Percentiles rank a stretch among this genome's conserved stretches.
phyloP scores from a whole-genome alignment of 306 rosid genomes.

The Corylus heterophylla region DNA sequence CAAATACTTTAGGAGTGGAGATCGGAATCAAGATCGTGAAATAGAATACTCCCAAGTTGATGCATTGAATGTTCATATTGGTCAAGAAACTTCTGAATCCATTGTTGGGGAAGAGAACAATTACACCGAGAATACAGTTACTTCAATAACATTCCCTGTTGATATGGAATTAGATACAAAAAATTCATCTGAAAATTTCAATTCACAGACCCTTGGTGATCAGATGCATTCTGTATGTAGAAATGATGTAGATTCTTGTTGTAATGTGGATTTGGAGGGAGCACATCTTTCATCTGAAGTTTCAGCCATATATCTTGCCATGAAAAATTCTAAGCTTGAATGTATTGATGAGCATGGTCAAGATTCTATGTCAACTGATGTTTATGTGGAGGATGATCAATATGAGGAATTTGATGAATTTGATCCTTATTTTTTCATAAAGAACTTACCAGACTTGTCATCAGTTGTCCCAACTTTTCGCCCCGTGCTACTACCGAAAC shows the following conservation, averaged over 20 bases:
- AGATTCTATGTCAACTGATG: conserved; percentile 77
- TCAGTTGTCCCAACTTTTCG: conserved; percentile 93
- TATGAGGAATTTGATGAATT: conserved; percentile 82
- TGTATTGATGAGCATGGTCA: conserved; percentile 89
- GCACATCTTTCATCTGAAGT: conserved; percentile 70
- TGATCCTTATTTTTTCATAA: conserved; percentile 92
- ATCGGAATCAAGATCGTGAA: conserved; percentile 46
- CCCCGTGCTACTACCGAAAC: conserved; percentile 82
- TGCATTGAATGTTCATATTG: conserved; percentile 39
- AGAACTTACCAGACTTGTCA: conserved; percentile 86
- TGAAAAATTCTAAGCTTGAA: conserved; percentile 89
- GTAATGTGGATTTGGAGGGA: conserved; percentile 63
- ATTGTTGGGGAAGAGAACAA: conserved; percentile 23
- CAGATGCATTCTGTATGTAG: conserved; percentile 34
- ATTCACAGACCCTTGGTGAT: conserved; percentile 12
- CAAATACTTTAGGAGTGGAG: conserved; percentile 65
- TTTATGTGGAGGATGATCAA: conserved; percentile 72
- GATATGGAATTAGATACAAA: conserved; percentile 42
- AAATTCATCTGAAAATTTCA: conserved; percentile 24
- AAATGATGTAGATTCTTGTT: conserved; percentile 33
- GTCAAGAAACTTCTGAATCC: conserved; percentile 35
- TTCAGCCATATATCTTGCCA: conserved; percentile 76
- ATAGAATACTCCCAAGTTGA: conserved; percentile 35
- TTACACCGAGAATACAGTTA: conserved; percentile 21
- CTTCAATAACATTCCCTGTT: conserved; percentile 32